Evolutionary conservation across 1,284 basidiomycete genomes (phyloP).

Genomic region (Exsudoporus floridanus): DNA sequence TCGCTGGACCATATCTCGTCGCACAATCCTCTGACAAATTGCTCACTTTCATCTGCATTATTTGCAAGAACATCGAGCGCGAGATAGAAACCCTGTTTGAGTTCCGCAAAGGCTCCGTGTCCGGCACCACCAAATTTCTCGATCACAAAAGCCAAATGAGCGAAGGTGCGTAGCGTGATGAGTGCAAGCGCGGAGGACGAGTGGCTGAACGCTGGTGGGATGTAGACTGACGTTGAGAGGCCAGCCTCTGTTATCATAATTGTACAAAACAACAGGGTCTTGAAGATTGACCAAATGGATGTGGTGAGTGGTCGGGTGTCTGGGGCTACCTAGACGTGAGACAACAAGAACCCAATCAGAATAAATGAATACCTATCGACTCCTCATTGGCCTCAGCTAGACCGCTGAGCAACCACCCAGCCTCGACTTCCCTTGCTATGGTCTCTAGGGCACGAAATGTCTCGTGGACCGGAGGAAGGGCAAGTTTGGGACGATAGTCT

Average conservation of each 20-base stretch:
- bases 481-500: slow-evolving; percentile 46
- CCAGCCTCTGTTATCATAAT: slow-evolving; percentile 66
- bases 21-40: slow-evolving; percentile 44
- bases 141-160: slow-evolving; percentile 67
- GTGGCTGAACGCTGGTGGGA: slow-evolving; percentile 33
- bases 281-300: slow-evolving; percentile 61
- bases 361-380: slow-evolving; percentile 38
- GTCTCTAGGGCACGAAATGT: slow-evolving; percentile 42
- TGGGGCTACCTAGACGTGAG: slow-evolving; percentile 32
- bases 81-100: slow-evolving; percentile 69
- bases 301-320: slow-evolving; percentile 46
- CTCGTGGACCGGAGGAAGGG: slow-evolving; percentile 45
- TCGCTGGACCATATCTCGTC: slow-evolving; percentile 29
- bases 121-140: slow-evolving; percentile 69
- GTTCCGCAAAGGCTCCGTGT: slow-evolving; percentile 55
- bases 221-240: slow-evolving; percentile 54
- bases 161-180: slow-evolving; percentile 51
- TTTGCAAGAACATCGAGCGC: slow-evolving; percentile 67
- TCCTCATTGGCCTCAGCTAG: slow-evolving; percentile 40
- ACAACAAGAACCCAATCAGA: neutral
- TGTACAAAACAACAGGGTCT: slow-evolving; percentile 65
- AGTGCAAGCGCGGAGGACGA: slow-evolving; percentile 50
- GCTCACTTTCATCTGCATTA: slow-evolving; percentile 41
- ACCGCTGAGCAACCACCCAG: slow-evolving; percentile 51
- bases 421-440: slow-evolving; percentile 46